A percentile compares a stretch with the other conserved stretches of the same genome.
Conservation (phyloP, 1,139 yeast species). For the Magnusiomyces fungicola region DNA sequence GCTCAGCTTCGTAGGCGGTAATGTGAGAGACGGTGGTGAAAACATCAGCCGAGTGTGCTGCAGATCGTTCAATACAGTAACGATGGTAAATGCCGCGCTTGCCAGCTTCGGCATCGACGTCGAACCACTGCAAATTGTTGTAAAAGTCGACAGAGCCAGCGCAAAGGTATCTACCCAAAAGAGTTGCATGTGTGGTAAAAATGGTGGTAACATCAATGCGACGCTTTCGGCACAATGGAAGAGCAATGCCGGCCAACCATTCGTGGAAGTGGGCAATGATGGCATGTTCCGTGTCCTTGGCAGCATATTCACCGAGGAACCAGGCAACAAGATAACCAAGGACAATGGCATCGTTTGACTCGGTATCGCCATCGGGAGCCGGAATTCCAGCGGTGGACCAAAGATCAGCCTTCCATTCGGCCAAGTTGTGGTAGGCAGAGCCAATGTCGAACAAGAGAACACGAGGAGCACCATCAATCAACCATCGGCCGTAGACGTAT, state of each 20-base stretch:
- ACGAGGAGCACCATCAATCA: slow-evolving; percentile 94
- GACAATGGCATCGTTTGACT: slow-evolving; percentile 85
- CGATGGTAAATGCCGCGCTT: slow-evolving; percentile 95
- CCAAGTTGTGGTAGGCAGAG: slow-evolving; percentile 60
- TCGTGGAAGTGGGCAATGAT: slow-evolving; percentile 94
- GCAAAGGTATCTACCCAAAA: slow-evolving; percentile 89
- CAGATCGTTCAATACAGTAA: slow-evolving; percentile 93
- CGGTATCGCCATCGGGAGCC: slow-evolving; percentile 80
- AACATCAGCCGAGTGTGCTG: slow-evolving; percentile 94
- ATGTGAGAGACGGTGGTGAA: slow-evolving; percentile 96
- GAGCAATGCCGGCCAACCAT: slow-evolving; percentile 96
- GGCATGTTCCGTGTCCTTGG: slow-evolving; percentile 74
- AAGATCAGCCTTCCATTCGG: slow-evolving; percentile 91
- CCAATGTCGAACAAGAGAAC: slow-evolving; percentile 81
- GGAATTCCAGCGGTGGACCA: slow-evolving; percentile 94
- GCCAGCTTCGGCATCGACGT: slow-evolving; percentile 97
- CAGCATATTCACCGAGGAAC: slow-evolving; percentile 91
- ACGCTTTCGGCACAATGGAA: slow-evolving; percentile 87
- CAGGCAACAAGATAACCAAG: slow-evolving; percentile 93
- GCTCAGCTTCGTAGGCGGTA: slow-evolving; percentile 93
- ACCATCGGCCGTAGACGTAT: slow-evolving; percentile 91
- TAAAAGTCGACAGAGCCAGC: slow-evolving; percentile 96
- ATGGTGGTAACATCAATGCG: slow-evolving; percentile 90
- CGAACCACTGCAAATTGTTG: slow-evolving; percentile 83
- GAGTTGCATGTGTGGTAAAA: slow-evolving; percentile 95